Evolutionary conservation across 345 rosid genomes (phyloP).

Genomic region (Garcia nutans): DNA sequence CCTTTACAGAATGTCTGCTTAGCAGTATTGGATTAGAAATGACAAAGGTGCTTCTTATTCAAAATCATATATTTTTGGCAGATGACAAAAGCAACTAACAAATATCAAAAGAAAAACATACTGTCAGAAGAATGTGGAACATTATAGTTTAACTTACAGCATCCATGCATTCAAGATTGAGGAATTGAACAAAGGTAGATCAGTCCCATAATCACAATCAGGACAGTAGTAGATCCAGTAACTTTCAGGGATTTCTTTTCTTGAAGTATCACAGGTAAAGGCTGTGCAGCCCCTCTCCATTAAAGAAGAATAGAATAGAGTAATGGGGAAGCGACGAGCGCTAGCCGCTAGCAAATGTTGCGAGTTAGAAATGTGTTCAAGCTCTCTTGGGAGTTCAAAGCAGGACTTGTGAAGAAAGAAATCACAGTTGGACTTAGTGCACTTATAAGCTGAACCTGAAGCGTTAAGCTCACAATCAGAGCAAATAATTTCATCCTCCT

Average conservation of each 20-base stretch:
- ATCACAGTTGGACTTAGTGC: constrained; percentile 18
- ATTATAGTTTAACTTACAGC: too few relatives aligned
- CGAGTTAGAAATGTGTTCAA: constrained; percentile 17
- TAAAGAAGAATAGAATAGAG: background rate
- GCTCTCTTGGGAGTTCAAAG: constrained; percentile 13
- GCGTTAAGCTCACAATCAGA: constrained; percentile 18
- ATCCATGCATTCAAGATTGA: background rate
- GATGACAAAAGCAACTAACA: background rate
- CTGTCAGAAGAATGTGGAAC: too few relatives aligned
- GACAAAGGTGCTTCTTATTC: too few relatives aligned
- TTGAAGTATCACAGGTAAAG: constrained; percentile 16
- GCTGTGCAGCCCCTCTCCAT: background rate
- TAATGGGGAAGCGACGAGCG: constrained; percentile 10
- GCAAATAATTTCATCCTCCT: constrained; percentile 21
- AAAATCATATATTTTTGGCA: too few relatives aligned
- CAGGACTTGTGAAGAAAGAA: constrained; percentile 21
- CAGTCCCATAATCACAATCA: constrained; percentile 23
- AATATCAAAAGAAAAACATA: background rate
- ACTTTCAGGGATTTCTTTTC: background rate
- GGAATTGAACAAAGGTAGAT: background rate
- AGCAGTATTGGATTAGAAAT: background rate
- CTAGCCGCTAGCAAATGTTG: constrained; percentile 9
- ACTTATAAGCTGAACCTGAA: constrained; percentile 20
- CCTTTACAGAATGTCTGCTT: background rate
- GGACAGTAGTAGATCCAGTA: constrained; percentile 22